Percentiles rank a stretch among this genome's conserved stretches.
Conservation (phyloP, 2,329 filamentous ascomycete species). For the Dactylellina haptotyla region DNA sequence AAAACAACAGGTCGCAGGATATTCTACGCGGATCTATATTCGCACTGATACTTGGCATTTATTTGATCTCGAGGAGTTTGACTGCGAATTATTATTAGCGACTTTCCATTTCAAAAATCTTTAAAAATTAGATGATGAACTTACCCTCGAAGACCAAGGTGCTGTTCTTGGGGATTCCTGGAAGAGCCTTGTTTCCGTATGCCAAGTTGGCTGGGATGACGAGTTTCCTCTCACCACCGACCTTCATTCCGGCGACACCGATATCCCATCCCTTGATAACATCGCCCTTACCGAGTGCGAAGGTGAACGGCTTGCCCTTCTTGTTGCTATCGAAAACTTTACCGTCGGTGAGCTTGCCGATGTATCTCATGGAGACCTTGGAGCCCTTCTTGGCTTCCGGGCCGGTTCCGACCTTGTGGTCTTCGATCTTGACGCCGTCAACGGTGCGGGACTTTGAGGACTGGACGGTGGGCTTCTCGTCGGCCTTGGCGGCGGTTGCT, state of each 20-base stretch:
- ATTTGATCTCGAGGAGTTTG: constrained; percentile 85
- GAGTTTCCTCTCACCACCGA: constrained; percentile 91
- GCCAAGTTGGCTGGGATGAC: constrained; percentile 86
- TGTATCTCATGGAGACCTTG: constrained; percentile 93
- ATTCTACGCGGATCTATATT: not conserved
- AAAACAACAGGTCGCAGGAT: not conserved
- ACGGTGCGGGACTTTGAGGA: constrained; percentile 66
- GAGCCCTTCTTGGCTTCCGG: constrained; percentile 88
- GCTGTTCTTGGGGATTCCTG: constrained; percentile 91
- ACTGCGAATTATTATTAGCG: constrained; percentile 62
- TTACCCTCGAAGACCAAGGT: constrained; percentile 82
- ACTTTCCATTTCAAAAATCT: not conserved
- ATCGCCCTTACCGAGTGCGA: constrained; percentile 92
- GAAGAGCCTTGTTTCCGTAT: constrained; percentile 84
- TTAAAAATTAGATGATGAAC: not conserved
- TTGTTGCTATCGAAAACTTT: constrained; percentile 99
- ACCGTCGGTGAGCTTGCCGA: constrained; percentile 93
- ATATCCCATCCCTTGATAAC: constrained; percentile 99
- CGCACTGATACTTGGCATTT: constrained; percentile 60
- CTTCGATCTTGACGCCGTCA: constrained; percentile 89
- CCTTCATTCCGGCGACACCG: constrained; percentile 88
- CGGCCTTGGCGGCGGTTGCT: constrained; percentile 54
- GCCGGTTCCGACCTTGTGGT: constrained; percentile 90
- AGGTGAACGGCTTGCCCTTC: constrained; percentile 96
- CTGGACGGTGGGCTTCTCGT: constrained; percentile 61